These are phyloP conservation scores for Rubia tinctorum DNA, from an alignment of 305 asterid genomes.

Conservation along the genomic window DNA sequence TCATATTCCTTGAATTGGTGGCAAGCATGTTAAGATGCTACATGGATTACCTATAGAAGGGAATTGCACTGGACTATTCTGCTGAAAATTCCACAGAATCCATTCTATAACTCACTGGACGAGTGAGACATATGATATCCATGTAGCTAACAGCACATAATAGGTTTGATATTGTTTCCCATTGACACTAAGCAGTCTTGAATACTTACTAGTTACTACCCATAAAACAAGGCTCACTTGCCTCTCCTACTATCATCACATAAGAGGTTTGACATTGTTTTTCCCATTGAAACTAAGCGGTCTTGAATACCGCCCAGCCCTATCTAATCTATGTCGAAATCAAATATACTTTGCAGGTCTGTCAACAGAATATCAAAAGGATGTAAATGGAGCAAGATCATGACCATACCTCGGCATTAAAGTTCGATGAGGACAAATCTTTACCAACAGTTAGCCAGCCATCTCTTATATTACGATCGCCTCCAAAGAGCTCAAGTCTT, in stretches of 20 bases:
- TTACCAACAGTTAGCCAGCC: slow-evolving; percentile 99
- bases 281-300: not conserved
- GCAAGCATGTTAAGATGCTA: slow-evolving; percentile 2
- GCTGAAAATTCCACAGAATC: not conserved
- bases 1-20: not conserved
- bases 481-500: slow-evolving; percentile 99
- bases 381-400: not conserved
- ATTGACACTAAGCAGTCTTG: not conserved
- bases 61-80: not conserved
- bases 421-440: slow-evolving; percentile 88
- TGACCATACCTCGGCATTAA: slow-evolving; percentile 67
- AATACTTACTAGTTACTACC: not conserved
- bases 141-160: not conserved
- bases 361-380: not conserved
- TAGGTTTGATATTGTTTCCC: not conserved
- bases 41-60: not conserved
- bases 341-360: not conserved
- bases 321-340: not conserved
- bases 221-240: not conserved
- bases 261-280: not conserved
- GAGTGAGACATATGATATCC: not conserved
- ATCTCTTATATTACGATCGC: slow-evolving; percentile 93
- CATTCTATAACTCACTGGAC: not conserved
- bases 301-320: not conserved
- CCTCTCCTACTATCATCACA: not conserved